Conservation (phyloP, 257 asterid genomes). For the Solanum sitiens region DNA sequence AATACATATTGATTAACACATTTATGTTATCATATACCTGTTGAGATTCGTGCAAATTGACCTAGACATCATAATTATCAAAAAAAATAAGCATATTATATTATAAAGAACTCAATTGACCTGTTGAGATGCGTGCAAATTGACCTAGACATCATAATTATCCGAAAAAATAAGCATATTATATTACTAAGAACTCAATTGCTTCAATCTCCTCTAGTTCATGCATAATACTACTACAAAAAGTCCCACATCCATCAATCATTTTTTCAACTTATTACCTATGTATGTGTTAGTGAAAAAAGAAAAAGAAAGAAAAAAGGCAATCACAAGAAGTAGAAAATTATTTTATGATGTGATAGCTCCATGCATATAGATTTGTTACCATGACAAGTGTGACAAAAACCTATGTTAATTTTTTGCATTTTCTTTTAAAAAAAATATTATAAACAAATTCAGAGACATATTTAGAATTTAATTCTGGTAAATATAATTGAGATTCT, state of each 20-base stretch:
- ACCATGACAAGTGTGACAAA: neutral
- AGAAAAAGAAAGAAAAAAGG: neutral
- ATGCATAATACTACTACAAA: neutral
- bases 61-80: neutral
- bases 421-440: neutral
- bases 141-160: neutral
- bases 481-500: neutral
- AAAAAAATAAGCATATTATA: neutral
- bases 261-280: neutral
- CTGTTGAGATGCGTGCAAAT: neutral
- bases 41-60: neutral
- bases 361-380: neutral
- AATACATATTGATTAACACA: neutral
- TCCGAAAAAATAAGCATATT: neutral
- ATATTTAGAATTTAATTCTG: neutral
- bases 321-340: neutral
- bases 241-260: neutral
- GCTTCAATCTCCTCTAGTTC: neutral
- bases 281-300: neutral
- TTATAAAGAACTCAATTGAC: neutral
- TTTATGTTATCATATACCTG: no score
- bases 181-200: neutral
- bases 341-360: neutral
- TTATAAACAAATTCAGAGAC: neutral
- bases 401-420: neutral